Evolutionary conservation across 495 filamentous ascomycete genomes (phyloP).

Genomic region (Evansstolkia leycettana): DNA sequence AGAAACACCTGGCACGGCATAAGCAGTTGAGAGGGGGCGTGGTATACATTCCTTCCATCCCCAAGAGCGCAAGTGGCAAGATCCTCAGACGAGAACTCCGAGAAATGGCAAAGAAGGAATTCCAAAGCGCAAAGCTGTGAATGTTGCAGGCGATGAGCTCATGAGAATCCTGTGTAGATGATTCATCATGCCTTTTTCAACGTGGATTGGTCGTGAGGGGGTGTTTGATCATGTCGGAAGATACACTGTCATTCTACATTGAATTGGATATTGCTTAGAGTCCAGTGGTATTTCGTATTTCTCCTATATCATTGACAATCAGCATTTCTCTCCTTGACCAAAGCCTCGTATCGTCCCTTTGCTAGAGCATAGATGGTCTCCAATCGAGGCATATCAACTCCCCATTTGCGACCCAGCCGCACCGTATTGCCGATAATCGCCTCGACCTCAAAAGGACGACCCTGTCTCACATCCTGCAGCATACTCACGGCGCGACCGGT

Average conservation of each 20-base stretch:
- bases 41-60: slow-evolving; percentile 7
- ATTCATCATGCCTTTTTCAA: no score
- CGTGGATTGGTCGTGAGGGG: no score
- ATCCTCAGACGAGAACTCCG: slow-evolving; percentile 10
- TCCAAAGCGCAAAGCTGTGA: not conserved
- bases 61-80: slow-evolving; percentile 10
- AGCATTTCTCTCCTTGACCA: slow-evolving; percentile 3
- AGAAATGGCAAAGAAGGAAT: slow-evolving; percentile 8
- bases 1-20: slow-evolving; percentile 7
- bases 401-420: slow-evolving; percentile 25
- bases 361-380: slow-evolving; percentile 15
- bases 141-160: not conserved
- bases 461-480: slow-evolving; percentile 29
- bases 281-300: not conserved
- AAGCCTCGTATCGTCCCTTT: slow-evolving; percentile 7
- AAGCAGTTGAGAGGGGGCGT: slow-evolving; percentile 12
- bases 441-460: slow-evolving; percentile 35
- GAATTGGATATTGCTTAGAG: no score
- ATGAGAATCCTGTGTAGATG: no score
- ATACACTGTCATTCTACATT: no score
- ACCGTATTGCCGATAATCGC: slow-evolving; percentile 41
- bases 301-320: not conserved
- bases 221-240: no score
- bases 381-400: slow-evolving; percentile 29
- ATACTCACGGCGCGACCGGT: slow-evolving; percentile 32